Percentiles rank a stretch among this genome's conserved stretches.
Evolutionary conservation across 805 yeast species (phyloP).

Genomic region (Saccharomyces jurei): DNA sequence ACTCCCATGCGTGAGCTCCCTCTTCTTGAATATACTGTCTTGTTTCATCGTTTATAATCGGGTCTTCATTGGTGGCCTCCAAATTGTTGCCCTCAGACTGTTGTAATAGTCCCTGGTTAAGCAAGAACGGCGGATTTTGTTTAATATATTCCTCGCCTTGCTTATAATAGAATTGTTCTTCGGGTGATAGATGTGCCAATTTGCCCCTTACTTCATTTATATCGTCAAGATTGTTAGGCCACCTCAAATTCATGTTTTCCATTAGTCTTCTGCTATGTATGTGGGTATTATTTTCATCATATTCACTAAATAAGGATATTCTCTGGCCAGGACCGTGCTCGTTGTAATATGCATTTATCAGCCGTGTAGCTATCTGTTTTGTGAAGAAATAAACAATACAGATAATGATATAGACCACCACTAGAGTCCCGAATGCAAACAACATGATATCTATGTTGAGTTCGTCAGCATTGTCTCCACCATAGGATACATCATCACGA

Average conservation of each 20-base stretch:
- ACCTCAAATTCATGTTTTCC: conserved; percentile 14
- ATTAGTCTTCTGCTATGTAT: conserved; percentile 1
- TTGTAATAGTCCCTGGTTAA: background rate
- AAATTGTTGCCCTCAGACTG: conserved; percentile 15
- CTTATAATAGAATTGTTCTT: conserved; percentile 33
- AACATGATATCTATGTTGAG: conserved; percentile 20
- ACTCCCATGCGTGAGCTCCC: conserved; percentile 87
- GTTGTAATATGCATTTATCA: conserved; percentile 7
- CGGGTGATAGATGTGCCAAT: conserved; percentile 46
- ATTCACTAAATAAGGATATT: conserved; percentile 11
- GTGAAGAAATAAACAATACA: conserved; percentile 12
- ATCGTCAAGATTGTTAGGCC: conserved; percentile 58
- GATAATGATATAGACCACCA: conserved; percentile 13
- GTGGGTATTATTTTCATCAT: conserved; percentile 6
- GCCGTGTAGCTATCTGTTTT: conserved; percentile 9
- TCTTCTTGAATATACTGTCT: conserved; percentile 64
- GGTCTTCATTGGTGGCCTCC: conserved; percentile 21
- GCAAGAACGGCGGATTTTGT: conserved; percentile 36
- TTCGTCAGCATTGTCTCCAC: conserved; percentile 13
- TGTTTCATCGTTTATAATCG: conserved; percentile 30
- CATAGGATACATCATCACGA: conserved; percentile 1
- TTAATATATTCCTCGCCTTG: conserved; percentile 34
- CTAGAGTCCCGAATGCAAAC: conserved; percentile 17
- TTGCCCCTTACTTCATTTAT: conserved; percentile 53
- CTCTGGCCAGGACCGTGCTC: conserved; percentile 3